phyloP scores from a whole-genome alignment of 2,329 filamentous ascomycete genomes.

The Colletotrichum liaoningense region DNA sequence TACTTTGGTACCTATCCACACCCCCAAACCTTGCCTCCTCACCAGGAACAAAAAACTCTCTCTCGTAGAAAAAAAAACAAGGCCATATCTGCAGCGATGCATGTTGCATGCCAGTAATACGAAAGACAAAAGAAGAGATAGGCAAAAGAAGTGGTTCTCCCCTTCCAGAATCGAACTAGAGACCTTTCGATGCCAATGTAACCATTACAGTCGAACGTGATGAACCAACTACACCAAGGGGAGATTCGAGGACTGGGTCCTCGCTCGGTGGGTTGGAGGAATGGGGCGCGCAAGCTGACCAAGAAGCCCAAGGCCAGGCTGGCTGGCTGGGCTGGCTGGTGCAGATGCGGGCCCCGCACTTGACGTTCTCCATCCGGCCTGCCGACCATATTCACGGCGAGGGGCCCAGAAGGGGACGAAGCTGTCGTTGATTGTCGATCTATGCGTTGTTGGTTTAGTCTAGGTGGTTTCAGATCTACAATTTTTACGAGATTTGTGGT shows the following conservation, averaged over 20 bases:
- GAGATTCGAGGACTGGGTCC: not conserved
- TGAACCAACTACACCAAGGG: slow-evolving; percentile 23
- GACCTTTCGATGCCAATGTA: slow-evolving; percentile 21
- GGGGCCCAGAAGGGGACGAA: too few species aligned
- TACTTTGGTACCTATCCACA: too few species aligned
- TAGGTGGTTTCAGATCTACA: too few species aligned
- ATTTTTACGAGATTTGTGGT: too few species aligned
- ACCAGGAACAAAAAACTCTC: too few species aligned
- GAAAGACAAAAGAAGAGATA: not conserved
- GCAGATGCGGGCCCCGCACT: not conserved
- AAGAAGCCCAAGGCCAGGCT: too few species aligned
- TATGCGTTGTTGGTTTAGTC: too few species aligned
- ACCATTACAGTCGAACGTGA: slow-evolving; percentile 24
- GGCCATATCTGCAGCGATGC: too few species aligned
- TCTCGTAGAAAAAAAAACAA: too few species aligned
- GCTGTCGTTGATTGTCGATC: too few species aligned
- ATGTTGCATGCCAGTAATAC: not conserved
- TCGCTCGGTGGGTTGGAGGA: not conserved
- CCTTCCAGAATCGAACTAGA: slow-evolving; percentile 23
- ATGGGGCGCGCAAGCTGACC: not conserved
- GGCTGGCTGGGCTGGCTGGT: not conserved
- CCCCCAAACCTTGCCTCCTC: too few species aligned
- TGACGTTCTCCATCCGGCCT: not conserved
- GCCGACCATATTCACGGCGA: too few species aligned
- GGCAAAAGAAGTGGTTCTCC: not conserved